These are phyloP conservation scores for Amaranthus palmeri DNA, from an alignment of 148 eudicot genomes.

Conservation along the genomic window DNA sequence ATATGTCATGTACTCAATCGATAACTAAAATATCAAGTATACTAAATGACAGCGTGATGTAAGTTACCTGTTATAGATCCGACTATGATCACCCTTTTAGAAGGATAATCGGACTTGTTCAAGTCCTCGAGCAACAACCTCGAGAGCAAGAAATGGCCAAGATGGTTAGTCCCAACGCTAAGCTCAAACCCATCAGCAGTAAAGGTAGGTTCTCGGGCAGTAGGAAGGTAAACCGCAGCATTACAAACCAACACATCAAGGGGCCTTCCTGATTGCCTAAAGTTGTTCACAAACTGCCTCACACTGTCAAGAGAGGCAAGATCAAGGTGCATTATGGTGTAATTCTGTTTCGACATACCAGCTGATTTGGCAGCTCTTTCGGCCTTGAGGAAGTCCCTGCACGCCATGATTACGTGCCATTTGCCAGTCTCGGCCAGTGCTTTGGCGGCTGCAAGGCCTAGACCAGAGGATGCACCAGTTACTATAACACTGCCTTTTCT, in stretches of 20 bases:
- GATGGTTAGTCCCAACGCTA: constrained; percentile 86
- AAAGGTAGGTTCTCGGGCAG: constrained; percentile 67
- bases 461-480: constrained; percentile 92
- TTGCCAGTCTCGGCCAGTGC: constrained; percentile 82
- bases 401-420: constrained; percentile 91
- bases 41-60: no score
- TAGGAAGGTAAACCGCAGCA: constrained; percentile 79
- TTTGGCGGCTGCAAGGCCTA: constrained; percentile 87
- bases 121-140: constrained; percentile 66
- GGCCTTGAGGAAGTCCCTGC: constrained; percentile 81
- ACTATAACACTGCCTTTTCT: constrained; percentile 78
- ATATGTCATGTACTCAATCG: no score
- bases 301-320: constrained; percentile 69
- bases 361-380: constrained; percentile 82
- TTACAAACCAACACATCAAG: constrained; percentile 46
- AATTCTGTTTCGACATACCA: constrained; percentile 67
- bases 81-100: constrained; percentile 64
- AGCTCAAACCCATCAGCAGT: constrained; percentile 90
- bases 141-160: constrained; percentile 76
- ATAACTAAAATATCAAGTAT: no score
- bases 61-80: constrained; percentile 85
- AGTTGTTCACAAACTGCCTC: constrained; percentile 34
- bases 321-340: constrained; percentile 85
- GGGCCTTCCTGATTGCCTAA: constrained; percentile 32
- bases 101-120: constrained; percentile 70